phyloP scores from a whole-genome alignment of 177 flowering plant genomes.

The Tripterygium wilfordii region DNA sequence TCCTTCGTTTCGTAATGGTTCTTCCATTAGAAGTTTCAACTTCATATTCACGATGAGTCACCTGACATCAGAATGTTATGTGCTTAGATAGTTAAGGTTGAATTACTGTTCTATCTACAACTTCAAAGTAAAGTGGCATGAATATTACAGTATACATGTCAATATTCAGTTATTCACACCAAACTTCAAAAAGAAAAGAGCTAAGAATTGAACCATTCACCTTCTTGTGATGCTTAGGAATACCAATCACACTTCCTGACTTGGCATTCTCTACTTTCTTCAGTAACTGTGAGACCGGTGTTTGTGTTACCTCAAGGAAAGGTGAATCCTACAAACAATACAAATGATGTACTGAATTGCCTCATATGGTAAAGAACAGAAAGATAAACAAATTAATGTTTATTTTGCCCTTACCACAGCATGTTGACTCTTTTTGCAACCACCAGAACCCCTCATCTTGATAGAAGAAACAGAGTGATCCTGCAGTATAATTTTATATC shows the following conservation, averaged over 20 bases:
- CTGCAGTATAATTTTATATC: constrained; percentile 24
- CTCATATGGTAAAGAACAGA: no score
- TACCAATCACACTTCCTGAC: constrained; percentile 34
- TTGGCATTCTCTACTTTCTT: constrained; percentile 56
- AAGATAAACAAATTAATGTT: neutral
- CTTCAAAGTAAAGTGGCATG: no score
- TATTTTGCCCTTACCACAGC: constrained; percentile 10
- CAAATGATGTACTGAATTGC: no score
- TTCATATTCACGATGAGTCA: constrained; percentile 88
- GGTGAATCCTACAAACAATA: constrained; percentile 43
- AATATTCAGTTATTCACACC: no score
- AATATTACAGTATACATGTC: no score
- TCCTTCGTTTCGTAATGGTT: constrained; percentile 74
- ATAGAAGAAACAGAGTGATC: constrained; percentile 56
- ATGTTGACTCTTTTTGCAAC: constrained; percentile 35
- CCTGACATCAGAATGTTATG: no score
- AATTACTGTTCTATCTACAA: no score
- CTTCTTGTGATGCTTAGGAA: constrained; percentile 84
- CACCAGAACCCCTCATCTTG: constrained; percentile 47
- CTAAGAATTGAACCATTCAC: no score
- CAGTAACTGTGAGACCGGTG: constrained; percentile 61
- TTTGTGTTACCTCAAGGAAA: constrained; percentile 31
- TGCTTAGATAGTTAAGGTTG: no score
- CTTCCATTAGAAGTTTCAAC: constrained; percentile 81
- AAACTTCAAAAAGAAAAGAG: no score